Evolutionary conservation across 306 rosid species (phyloP).

Genomic region (Gastrolobium villosum): DNA sequence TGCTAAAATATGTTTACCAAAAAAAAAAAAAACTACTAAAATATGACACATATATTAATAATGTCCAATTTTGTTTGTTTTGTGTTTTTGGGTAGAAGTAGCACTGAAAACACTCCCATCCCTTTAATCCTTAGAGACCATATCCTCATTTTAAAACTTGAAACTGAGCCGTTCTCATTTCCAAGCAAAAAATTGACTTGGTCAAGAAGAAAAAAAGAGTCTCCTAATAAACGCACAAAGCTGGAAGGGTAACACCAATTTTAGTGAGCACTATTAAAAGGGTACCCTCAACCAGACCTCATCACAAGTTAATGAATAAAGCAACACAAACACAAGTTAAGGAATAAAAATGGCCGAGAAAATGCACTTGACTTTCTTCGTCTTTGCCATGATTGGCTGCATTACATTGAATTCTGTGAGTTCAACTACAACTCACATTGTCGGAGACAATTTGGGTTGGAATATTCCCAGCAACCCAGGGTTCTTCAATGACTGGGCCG

Average conservation of each 20-base stretch:
- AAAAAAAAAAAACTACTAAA: too few species aligned
- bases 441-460: slow-evolving; percentile 82
- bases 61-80: too few species aligned
- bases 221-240: slow-evolving; percentile 5
- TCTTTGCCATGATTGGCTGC: slow-evolving; percentile 45
- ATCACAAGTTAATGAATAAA: slow-evolving; percentile 17
- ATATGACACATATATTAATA: not conserved
- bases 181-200: slow-evolving; percentile 42
- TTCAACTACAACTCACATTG: slow-evolving; percentile 61
- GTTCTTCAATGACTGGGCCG: slow-evolving; percentile 65
- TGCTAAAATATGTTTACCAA: too few species aligned
- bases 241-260: slow-evolving; percentile 7
- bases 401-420: slow-evolving; percentile 45
- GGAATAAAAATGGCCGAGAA: slow-evolving; percentile 52
- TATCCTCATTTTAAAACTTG: not conserved
- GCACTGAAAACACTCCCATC: slow-evolving; percentile 44
- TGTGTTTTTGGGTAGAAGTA: not conserved
- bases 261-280: slow-evolving; percentile 18
- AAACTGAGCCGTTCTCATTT: slow-evolving; percentile 16
- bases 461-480: slow-evolving; percentile 49
- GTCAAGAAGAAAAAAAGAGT: slow-evolving; percentile 39
- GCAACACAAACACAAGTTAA: not conserved
- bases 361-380: slow-evolving; percentile 43
- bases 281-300: slow-evolving; percentile 17
- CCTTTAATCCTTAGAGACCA: slow-evolving; percentile 9